phyloP scores from a whole-genome alignment of 495 filamentous ascomycete species.

The Glarea lozoyensis region DNA sequence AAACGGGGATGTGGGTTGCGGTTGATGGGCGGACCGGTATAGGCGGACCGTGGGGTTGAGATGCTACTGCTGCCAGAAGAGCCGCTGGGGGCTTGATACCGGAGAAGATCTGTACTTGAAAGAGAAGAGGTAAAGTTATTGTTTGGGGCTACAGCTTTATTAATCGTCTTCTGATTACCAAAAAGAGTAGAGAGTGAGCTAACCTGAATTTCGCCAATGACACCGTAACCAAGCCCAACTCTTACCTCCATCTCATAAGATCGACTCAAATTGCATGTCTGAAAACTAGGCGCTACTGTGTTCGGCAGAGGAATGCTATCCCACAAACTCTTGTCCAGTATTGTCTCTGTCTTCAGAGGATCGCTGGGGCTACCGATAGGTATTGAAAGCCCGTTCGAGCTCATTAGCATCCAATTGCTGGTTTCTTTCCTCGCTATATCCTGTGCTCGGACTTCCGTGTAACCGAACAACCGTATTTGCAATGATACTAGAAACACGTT shows the following conservation, averaged over 20 bases:
- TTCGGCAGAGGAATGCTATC: slow-evolving; percentile 60
- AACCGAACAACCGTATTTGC: slow-evolving; percentile 72
- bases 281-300: slow-evolving; percentile 75
- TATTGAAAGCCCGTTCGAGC: slow-evolving; percentile 54
- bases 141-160: slow-evolving; percentile 67
- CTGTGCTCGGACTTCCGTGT: slow-evolving; percentile 68
- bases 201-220: slow-evolving; percentile 43
- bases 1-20: background rate
- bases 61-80: slow-evolving; percentile 59
- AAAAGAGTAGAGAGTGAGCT: slow-evolving; percentile 5
- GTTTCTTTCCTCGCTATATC: slow-evolving; percentile 56
- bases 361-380: slow-evolving; percentile 50
- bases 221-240: slow-evolving; percentile 57
- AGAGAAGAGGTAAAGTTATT: slow-evolving; percentile 64
- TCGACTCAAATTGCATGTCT: slow-evolving; percentile 79
- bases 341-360: slow-evolving; percentile 52
- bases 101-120: slow-evolving; percentile 78
- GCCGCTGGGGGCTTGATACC: slow-evolving; percentile 76
- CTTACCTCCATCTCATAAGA: slow-evolving; percentile 75
- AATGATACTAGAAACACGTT: slow-evolving; percentile 66
- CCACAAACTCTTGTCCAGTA: slow-evolving; percentile 63
- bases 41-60: slow-evolving; percentile 16
- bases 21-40: slow-evolving; percentile 30
- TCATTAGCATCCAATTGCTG: slow-evolving; percentile 60
- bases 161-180: too few species aligned